Evolutionary conservation across 345 rosid species (phyloP), one percentile per base, ranked within the genome.

Genomic region (Barbarea vulgaris): DNA sequence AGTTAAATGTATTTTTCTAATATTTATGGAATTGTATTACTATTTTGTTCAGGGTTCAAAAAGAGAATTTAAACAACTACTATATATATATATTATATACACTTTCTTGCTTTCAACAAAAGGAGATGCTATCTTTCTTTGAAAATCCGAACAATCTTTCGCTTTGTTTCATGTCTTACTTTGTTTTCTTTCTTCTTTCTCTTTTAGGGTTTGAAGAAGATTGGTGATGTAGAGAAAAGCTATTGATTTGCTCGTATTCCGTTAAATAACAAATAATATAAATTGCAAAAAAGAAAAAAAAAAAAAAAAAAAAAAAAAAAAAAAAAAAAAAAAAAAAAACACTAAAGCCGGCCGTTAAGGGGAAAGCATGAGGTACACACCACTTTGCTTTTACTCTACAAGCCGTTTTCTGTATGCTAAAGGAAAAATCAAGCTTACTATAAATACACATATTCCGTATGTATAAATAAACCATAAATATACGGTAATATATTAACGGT

Each of bases 331-430:
- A 14, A 50, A 15, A 41, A 46, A 64, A 42, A 54, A 9, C 25
- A 47, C 51, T 77, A 77, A 77, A 72, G 81, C 73, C 77, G 73
- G 77, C 39, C 80, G 81, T 77, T 77, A 77, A 39, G 81, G 73
- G 22, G 64, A 77, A 77, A 72, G 81, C 81, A 72, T 70, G 68
- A 57, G 68, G 77, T 41, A 62, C 54, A 65, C 56, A 58, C 48
- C 63, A 72, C 69, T 77, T 77, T 77, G 44, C 77, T 77, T 77
- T 77, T 72, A 72, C 68, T 77, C 77, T 36, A 55, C 55, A 17
- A 77, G 73, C 81, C 77, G 81, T 69, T 77, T 77, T 67, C 24
- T 77, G 72, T 64, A 70, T 42, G 52, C 36, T 31, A 63, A 63
- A 56, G 30, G 60, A 55, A 55, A 70, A 70, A 70, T 66, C 61